Conservation (phyloP, 192 early-diverging fungal species). For the Gigaspora rosea region DNA sequence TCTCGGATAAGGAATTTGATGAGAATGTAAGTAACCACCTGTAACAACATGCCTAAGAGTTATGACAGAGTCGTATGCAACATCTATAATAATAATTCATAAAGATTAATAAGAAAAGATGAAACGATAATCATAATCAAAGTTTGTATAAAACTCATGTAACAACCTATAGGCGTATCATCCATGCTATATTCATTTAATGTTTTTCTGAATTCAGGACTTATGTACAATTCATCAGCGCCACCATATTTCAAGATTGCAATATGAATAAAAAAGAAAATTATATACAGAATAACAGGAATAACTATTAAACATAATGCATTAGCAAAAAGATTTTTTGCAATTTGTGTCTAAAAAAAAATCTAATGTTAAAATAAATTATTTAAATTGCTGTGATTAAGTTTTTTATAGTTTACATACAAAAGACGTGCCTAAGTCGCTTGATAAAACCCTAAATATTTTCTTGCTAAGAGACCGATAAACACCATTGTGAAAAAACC, state of each 20-base stretch:
- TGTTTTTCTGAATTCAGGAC: conserved; percentile 82
- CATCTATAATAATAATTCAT: conserved; percentile 42
- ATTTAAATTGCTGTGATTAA: neutral
- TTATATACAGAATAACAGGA: conserved; percentile 77
- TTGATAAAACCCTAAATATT: conserved; percentile 82
- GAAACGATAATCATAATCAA: conserved; percentile 28
- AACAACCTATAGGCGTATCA: conserved; percentile 48
- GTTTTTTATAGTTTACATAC: neutral
- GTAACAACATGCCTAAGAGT: conserved; percentile 71
- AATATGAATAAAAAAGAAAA: conserved; percentile 91
- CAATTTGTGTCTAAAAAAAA: conserved; percentile 32
- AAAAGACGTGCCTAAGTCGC: conserved; percentile 62
- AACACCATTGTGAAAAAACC: conserved; percentile 87
- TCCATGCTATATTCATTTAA: conserved; percentile 66
- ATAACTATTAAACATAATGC: conserved; percentile 82
- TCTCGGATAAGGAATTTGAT: conserved; percentile 60
- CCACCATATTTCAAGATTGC: conserved; percentile 71
- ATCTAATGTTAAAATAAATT: neutral
- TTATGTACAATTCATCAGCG: conserved; percentile 93
- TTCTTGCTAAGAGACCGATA: conserved; percentile 79
- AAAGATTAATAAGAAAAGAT: neutral
- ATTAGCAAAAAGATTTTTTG: conserved; percentile 81
- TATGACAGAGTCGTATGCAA: conserved; percentile 66
- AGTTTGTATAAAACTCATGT: neutral
- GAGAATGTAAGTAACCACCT: conserved; percentile 83